These are phyloP conservation scores for Cyclostephanos tholiformis DNA, from an alignment of 108 stramenopile species.

Conservation along the genomic window DNA sequence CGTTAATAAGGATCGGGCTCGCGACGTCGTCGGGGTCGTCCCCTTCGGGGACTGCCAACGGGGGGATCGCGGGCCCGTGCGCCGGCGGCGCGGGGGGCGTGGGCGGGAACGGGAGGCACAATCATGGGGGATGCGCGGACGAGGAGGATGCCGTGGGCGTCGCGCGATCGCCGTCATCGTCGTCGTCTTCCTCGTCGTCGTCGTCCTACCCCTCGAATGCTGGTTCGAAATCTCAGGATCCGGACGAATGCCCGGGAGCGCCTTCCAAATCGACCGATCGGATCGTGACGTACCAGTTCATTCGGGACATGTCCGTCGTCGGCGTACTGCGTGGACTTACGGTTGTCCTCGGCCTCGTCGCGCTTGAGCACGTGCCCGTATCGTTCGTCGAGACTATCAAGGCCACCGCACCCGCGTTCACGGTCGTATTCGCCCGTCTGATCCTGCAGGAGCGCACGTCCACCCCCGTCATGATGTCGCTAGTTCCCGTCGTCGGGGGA, in stretches of 20 bases:
- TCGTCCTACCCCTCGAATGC: neutral
- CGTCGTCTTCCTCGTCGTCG: too few relatives aligned
- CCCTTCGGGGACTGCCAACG: too few relatives aligned
- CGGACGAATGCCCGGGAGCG: too few relatives aligned
- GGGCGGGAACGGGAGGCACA: neutral
- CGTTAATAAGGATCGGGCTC: neutral
- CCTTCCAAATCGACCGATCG: conserved; percentile 2
- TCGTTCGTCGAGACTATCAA: conserved; percentile 62
- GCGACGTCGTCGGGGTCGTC: neutral
- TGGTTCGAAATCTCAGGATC: too few relatives aligned
- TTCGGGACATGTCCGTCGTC: conserved; percentile 47
- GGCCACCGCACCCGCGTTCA: conserved; percentile 54
- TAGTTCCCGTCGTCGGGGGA: conserved; percentile 49
- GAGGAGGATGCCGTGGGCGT: neutral
- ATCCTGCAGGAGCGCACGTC: conserved; percentile 47
- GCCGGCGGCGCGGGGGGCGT: neutral
- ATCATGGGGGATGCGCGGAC: neutral
- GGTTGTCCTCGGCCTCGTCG: conserved; percentile 50
- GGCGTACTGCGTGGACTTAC: conserved; percentile 48
- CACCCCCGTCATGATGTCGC: conserved; percentile 39
- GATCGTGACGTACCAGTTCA: conserved; percentile 25
- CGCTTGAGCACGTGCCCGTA: conserved; percentile 52
- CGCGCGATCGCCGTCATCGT: neutral
- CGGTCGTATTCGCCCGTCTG: conserved; percentile 41
- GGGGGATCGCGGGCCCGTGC: neutral